Evolutionary conservation across 2,329 filamentous ascomycete species (phyloP), one percentile per base, ranked within the genome.

Genomic region (Claviceps fusiformis): DNA sequence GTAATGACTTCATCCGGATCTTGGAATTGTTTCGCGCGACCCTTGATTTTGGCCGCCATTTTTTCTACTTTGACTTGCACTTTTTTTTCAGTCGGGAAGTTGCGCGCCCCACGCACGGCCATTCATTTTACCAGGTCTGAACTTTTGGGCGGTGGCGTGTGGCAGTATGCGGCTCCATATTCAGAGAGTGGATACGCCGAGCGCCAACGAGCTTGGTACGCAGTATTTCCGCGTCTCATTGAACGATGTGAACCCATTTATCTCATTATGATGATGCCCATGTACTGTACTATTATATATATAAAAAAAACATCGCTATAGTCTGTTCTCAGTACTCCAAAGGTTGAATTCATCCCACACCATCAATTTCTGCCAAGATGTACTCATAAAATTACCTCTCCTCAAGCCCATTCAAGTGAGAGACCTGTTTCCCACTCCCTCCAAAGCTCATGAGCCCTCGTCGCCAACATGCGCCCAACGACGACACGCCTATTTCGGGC

Each of bases 1-100:
- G 73, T 74, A 50, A 80, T 75, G 47, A 78, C 75, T 61, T 85
- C 82, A 54, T 85, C 78, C 46, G 81, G 71, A 53, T 85, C 80
- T 55, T 80, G 76, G 60, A 88, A 75, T 48, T 83, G 75, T 65
- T 80, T 76, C 49, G 80, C 78, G 49, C 79, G 74, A 54, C 78
- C 75, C 58, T 75, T 79, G 61, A 68, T 57, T 60, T 73, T 76
- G 33, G 70, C 73, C 75, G 71, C 73, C 75, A 83, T 83, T 59
- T 43, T 44, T 47, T 48, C 59, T 51, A 51, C 57, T 57, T 24
- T 9, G 10, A 47, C 55, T 54, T 58, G 55, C 53, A 59, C 54
- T 59, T 59, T 45, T 39, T 39, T 39, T 39, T 24, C 17, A 39
- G 19, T 17, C 31, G 19, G 19, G 13, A 15, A 41, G 17, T 27